phyloP scores from a whole-genome alignment of 202 grass and related monocot genomes.

The Carex arenaria region DNA sequence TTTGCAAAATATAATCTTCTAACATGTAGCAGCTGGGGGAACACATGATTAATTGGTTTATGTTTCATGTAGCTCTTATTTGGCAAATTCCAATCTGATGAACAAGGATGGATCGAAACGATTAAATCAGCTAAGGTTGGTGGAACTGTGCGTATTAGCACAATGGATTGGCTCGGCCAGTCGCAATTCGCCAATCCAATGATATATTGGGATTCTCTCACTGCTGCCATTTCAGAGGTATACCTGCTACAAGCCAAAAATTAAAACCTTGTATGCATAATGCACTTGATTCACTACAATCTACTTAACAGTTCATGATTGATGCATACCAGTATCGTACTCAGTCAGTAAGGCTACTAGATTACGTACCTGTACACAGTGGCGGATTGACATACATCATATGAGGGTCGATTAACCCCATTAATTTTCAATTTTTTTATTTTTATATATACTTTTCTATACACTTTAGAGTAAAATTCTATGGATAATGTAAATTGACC shows the following conservation, averaged over 20 bases:
- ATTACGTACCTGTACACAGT: not conserved
- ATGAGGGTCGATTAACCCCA: too few species aligned
- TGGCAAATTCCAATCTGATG: slow-evolving; percentile 78
- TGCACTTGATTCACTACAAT: not conserved
- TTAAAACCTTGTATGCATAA: not conserved
- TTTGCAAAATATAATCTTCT: not conserved
- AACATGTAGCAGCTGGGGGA: too few species aligned
- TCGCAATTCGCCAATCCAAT: slow-evolving; percentile 55
- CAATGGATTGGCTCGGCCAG: slow-evolving; percentile 95
- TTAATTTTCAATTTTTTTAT: too few species aligned
- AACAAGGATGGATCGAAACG: slow-evolving; percentile 84
- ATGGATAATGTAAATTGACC: too few species aligned
- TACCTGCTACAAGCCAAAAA: not conserved
- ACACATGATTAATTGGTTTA: not conserved
- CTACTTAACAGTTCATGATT: not conserved
- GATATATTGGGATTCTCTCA: slow-evolving; percentile 66
- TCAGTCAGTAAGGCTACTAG: too few species aligned
- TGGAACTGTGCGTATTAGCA: slow-evolving; percentile 63
- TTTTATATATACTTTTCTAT: too few species aligned
- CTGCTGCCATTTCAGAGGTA: slow-evolving; percentile 84
- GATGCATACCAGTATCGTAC: not conserved
- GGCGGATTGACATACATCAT: too few species aligned
- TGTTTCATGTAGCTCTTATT: slow-evolving; percentile 60
- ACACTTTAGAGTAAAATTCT: too few species aligned
- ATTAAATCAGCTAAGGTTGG: slow-evolving; percentile 66